Conservation (phyloP, 768 basidiomycete species). For the Harrya chromipes region DNA sequence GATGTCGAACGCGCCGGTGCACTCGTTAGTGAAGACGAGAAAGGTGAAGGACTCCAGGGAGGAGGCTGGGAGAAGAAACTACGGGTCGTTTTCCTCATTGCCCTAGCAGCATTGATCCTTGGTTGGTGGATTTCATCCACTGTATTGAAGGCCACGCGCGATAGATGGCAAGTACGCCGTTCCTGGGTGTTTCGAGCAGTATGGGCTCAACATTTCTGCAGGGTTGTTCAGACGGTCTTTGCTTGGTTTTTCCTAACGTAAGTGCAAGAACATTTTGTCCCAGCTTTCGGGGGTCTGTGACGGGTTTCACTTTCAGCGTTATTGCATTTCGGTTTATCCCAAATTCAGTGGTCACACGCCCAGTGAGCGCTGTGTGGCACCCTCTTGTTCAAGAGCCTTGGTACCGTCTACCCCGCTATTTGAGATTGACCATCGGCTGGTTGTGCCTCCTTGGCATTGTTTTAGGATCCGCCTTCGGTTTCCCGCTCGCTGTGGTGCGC, state of each 20-base stretch:
- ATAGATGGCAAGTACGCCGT: conserved; percentile 55
- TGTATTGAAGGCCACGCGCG: conserved; percentile 63
- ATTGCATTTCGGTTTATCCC: conserved; percentile 88
- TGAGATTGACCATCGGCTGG: conserved; percentile 70
- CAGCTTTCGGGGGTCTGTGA: background rate
- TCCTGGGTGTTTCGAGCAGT: background rate
- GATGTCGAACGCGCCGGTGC: conserved; percentile 17
- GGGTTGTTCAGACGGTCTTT: conserved; percentile 78
- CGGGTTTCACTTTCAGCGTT: conserved; percentile 38
- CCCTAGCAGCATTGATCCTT: conserved; percentile 58
- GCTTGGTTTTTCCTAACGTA: conserved; percentile 82
- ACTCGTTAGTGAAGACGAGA: conserved; percentile 5
- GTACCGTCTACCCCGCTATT: conserved; percentile 51
- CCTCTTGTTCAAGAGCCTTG: conserved; percentile 66
- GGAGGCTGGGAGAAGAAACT: conserved; percentile 18
- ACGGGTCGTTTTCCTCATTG: conserved; percentile 48
- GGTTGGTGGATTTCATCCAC: conserved; percentile 87
- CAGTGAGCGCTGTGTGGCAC: conserved; percentile 70
- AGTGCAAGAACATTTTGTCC: conserved; percentile 23
- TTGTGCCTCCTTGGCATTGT: conserved; percentile 70
- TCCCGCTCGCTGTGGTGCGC: conserved; percentile 54
- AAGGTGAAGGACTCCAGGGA: conserved; percentile 2
- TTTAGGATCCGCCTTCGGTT: conserved; percentile 87
- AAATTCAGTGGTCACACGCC: conserved; percentile 62
- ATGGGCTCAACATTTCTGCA: conserved; percentile 23